Evolutionary conservation across 2,329 filamentous ascomycete species (phyloP).

Genomic region (Fusarium paranaense): DNA sequence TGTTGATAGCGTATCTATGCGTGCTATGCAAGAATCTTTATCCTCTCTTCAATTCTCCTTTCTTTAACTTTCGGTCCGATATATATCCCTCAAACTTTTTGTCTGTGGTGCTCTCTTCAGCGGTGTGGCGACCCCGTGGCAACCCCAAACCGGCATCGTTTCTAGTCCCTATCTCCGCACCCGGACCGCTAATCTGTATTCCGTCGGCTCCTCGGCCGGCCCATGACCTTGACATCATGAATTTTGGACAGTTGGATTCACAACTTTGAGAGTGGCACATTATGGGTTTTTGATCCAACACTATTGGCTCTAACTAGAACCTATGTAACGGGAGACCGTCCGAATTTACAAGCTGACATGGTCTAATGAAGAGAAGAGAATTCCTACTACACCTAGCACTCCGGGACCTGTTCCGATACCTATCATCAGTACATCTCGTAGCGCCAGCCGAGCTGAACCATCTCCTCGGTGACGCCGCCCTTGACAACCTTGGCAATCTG

Average conservation of each 20-base stretch:
- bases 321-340: neutral
- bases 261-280: neutral
- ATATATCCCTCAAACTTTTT: neutral
- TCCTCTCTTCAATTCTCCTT: neutral
- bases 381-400: neutral
- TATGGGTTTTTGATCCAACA: neutral
- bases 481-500: conserved; percentile 54
- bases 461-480: conserved; percentile 57
- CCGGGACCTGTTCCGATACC: neutral
- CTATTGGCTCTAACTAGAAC: neutral
- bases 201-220: neutral
- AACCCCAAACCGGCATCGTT: neutral
- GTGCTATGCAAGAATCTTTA: neutral
- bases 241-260: neutral
- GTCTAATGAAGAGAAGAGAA: neutral
- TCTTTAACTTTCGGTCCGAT: neutral
- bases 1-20: neutral
- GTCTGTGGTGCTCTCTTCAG: neutral
- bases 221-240: neutral
- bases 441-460: conserved; percentile 55
- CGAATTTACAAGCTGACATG: neutral
- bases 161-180: neutral
- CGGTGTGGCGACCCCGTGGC: neutral
- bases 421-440: conserved; percentile 56
- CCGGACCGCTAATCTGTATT: conserved; percentile 1